A percentile compares a stretch with the other conserved stretches of the same genome.
Evolutionary conservation across 805 yeast genomes (phyloP).

Genomic region (Yarrowia sp.): DNA sequence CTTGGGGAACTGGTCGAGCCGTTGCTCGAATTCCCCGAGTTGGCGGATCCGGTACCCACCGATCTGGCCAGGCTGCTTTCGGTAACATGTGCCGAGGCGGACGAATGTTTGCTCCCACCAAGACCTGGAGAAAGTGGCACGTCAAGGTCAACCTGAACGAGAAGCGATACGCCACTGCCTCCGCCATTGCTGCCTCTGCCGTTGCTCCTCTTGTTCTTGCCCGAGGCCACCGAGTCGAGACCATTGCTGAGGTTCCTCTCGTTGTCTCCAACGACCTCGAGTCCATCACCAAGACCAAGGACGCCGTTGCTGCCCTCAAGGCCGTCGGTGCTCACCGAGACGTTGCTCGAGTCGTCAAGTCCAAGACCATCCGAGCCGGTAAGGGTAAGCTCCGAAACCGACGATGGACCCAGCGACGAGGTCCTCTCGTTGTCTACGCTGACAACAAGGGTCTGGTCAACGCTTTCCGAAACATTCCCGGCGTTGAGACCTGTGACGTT

Average conservation of each 20-base stretch:
- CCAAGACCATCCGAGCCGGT: conserved; percentile 99
- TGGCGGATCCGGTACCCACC: conserved; percentile 99
- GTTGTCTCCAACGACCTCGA: conserved; percentile 93
- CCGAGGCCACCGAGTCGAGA: conserved; percentile 99
- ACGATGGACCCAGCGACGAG: conserved; percentile 99
- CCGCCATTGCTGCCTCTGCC: conserved; percentile 98
- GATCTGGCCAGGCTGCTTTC: conserved; percentile 99
- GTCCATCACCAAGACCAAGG: conserved; percentile 94
- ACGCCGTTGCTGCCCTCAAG: conserved; percentile 96
- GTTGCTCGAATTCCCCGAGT: conserved; percentile 99
- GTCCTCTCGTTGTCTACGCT: conserved; percentile 98
- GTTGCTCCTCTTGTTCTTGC: conserved; percentile 98
- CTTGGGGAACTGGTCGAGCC: conserved; percentile 99
- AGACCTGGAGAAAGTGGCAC: conserved; percentile 99
- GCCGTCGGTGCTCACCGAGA: conserved; percentile 99
- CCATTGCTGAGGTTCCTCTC: conserved; percentile 96
- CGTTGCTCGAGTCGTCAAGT: conserved; percentile 94
- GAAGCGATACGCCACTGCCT: conserved; percentile 99
- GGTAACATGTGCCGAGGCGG: conserved; percentile 99
- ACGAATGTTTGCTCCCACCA: conserved; percentile 99
- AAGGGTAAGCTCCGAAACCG: conserved; percentile 99
- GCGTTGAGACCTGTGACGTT: conserved; percentile 96
- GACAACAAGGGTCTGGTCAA: conserved; percentile 96
- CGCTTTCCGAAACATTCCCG: conserved; percentile 99
- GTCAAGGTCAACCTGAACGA: conserved; percentile 99